These are phyloP conservation scores for Petrea volubilis DNA, from an alignment of 257 asterid genomes.

Conservation along the genomic window DNA sequence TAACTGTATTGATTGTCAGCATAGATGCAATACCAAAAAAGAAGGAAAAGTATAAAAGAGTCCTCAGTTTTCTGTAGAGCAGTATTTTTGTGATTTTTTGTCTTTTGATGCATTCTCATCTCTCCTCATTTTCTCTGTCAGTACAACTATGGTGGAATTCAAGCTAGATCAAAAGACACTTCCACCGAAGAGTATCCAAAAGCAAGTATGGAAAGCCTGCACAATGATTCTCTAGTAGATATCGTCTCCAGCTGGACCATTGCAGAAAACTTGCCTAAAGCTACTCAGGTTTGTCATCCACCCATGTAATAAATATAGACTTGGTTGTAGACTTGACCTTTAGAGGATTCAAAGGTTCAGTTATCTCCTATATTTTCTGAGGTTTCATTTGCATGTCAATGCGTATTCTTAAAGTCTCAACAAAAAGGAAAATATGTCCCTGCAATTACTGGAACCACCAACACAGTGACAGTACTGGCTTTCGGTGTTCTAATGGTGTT, in stretches of 20 bases:
- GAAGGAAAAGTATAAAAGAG: not conserved
- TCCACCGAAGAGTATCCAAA: conserved; percentile 49
- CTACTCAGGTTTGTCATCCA: conserved; percentile 64
- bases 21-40: not conserved
- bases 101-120: conserved; percentile 20
- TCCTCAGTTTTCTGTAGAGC: not conserved
- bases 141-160: conserved; percentile 97
- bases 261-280: conserved; percentile 75
- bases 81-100: not conserved
- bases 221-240: conserved; percentile 58
- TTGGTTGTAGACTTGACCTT: conserved; percentile 11
- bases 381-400: conserved; percentile 18
- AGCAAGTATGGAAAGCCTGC: conserved; percentile 38
- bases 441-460: conserved; percentile 4
- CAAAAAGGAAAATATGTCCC: not conserved
- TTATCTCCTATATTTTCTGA: conserved; percentile 15
- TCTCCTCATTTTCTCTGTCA: conserved; percentile 24
- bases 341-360: conserved; percentile 8
- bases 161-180: conserved; percentile 56
- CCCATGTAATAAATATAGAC: conserved; percentile 1
- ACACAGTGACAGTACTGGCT: conserved; percentile 1
- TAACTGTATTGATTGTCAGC: not conserved
- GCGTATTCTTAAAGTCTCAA: not conserved
- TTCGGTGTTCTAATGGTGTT: not conserved
- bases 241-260: conserved; percentile 86